phyloP scores from a whole-genome alignment of 2,329 filamentous ascomycete species.

The Xylariaceae sp. region DNA sequence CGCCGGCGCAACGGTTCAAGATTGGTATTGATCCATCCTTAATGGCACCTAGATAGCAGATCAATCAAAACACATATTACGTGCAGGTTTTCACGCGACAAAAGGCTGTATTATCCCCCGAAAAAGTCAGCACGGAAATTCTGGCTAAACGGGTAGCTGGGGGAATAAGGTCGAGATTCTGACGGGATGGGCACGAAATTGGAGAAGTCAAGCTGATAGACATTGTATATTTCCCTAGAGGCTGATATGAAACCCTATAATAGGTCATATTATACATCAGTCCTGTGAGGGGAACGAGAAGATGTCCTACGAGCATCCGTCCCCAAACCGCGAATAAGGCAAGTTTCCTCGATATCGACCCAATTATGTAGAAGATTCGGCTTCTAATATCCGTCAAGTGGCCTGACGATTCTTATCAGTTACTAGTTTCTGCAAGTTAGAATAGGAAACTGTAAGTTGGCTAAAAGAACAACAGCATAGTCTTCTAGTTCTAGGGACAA shows the following conservation, averaged over 20 bases:
- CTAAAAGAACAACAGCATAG: too few relatives aligned
- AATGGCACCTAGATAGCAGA: slow-evolving; percentile 24
- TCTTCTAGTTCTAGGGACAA: too few relatives aligned
- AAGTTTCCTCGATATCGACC: too few relatives aligned
- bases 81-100: slow-evolving; percentile 2
- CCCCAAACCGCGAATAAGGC: too few relatives aligned
- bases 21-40: neutral
- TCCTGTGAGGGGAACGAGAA: neutral
- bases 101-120: slow-evolving; percentile 8
- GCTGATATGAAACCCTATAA: slow-evolving; percentile 19
- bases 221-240: slow-evolving; percentile 10
- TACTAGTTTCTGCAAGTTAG: too few relatives aligned
- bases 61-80: slow-evolving; percentile 21
- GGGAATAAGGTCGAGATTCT: slow-evolving; percentile 13
- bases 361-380: too few relatives aligned
- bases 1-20: neutral
- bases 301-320: too few relatives aligned
- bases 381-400: too few relatives aligned
- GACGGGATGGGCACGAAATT: slow-evolving; percentile 11
- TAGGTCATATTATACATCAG: slow-evolving; percentile 2
- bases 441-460: too few relatives aligned
- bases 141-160: slow-evolving; percentile 37
- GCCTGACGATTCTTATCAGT: too few relatives aligned
- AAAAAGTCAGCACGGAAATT: slow-evolving; percentile 17
- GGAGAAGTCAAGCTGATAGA: slow-evolving; percentile 2